A percentile compares a stretch with the other conserved stretches of the same genome.
Evolutionary conservation across 2,329 filamentous ascomycete species (phyloP).

Genomic region (Phyllosticta citribraziliensis): DNA sequence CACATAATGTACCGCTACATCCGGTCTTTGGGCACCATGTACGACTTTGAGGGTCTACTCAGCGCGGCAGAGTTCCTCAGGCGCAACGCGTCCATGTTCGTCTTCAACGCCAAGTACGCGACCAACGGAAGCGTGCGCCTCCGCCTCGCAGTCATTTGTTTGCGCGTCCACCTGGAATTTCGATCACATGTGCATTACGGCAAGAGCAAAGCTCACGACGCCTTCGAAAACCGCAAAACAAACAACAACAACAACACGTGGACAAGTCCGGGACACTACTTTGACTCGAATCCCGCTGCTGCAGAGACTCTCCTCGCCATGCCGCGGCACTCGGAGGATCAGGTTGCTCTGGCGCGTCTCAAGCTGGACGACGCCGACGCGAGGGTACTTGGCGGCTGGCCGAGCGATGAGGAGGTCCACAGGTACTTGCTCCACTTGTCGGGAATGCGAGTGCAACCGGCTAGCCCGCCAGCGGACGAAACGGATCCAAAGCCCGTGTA

Average conservation of each 20-base stretch:
- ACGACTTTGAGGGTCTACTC: conserved; percentile 53
- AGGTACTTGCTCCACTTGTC: conserved; percentile 14
- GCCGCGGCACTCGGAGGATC: conserved; percentile 16
- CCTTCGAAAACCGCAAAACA: conserved; percentile 11
- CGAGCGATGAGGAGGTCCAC: conserved; percentile 30
- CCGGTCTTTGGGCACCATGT: conserved; percentile 51
- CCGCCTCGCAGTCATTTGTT: conserved; percentile 28
- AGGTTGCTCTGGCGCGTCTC: conserved; percentile 21
- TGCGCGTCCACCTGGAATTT: conserved; percentile 34
- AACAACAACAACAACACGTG: not conserved
- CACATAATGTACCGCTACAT: conserved; percentile 50
- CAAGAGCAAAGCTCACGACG: conserved; percentile 12
- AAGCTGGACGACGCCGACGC: conserved; percentile 27
- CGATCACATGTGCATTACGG: not conserved
- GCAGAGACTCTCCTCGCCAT: not conserved
- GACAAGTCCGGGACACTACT: not conserved
- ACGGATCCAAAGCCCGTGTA: no score
- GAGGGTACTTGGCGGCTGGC: conserved; percentile 34
- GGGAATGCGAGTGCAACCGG: no score
- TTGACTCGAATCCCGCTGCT: conserved; percentile 7
- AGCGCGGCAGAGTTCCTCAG: not conserved
- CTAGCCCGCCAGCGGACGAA: no score
- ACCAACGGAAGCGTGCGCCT: conserved; percentile 37
- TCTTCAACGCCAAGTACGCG: not conserved
- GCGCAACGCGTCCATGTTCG: not conserved